A percentile compares a stretch with the other conserved stretches of the same genome.
These are phyloP conservation scores for Elymus sibiricus DNA, from an alignment of 176 grass and related monocot species.

Conservation along the genomic window DNA sequence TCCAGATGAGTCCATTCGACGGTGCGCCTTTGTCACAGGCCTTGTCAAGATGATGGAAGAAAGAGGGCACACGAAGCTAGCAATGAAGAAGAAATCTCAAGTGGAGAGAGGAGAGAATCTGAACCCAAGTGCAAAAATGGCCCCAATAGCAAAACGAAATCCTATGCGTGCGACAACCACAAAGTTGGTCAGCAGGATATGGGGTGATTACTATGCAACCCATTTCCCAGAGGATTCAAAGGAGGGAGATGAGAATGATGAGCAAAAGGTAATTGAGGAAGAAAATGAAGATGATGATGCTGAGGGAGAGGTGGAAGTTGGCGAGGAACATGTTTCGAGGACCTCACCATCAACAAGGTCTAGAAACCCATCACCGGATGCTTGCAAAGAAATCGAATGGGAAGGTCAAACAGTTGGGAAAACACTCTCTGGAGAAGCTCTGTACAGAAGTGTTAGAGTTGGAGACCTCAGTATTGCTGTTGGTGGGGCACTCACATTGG, in stretches of 20 bases:
- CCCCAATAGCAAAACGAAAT: constrained; percentile 41
- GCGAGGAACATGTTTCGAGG: constrained; percentile 19
- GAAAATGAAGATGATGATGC: constrained; percentile 62
- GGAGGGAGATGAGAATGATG: constrained; percentile 36
- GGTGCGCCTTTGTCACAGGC: constrained; percentile 53
- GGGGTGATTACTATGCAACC: constrained; percentile 62
- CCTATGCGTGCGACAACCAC: constrained; percentile 87
- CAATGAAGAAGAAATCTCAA: constrained; percentile 56
- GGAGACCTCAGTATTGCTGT: constrained; percentile 32
- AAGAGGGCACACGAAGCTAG: constrained; percentile 68
- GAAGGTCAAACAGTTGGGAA: constrained; percentile 35
- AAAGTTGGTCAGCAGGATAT: constrained; percentile 61
- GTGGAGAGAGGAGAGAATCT: constrained; percentile 47
- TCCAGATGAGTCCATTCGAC: constrained; percentile 44
- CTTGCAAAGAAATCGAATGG: constrained; percentile 37
- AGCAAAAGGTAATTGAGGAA: constrained; percentile 49
- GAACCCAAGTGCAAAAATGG: constrained; percentile 61
- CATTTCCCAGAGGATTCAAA: constrained; percentile 59
- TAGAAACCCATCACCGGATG: background rate
- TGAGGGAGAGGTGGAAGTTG: constrained; percentile 42
- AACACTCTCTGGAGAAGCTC: constrained; percentile 44
- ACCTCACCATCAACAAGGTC: constrained; percentile 19
- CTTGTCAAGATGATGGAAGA: constrained; percentile 56
- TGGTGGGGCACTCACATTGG: constrained; percentile 35
- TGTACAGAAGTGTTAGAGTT: constrained; percentile 41